Evolutionary conservation across 2,329 filamentous ascomycete genomes (phyloP).

Genomic region (Botrytis aclada): DNA sequence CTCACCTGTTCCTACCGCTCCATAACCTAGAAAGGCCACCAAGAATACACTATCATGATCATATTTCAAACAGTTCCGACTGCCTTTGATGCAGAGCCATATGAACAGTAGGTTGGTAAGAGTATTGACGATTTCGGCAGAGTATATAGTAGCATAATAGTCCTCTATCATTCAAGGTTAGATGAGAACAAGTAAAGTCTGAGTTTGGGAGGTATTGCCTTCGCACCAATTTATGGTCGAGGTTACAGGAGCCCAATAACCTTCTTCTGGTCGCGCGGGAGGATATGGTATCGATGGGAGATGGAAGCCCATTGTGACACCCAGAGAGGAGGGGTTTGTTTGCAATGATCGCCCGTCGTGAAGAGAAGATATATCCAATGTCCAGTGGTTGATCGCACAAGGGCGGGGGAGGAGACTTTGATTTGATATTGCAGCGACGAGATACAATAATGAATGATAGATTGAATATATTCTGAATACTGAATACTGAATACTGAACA

Average conservation of each 20-base stretch:
- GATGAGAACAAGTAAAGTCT: neutral
- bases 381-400: neutral
- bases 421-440: neutral
- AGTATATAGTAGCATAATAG: slow-evolving; percentile 71
- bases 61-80: slow-evolving; percentile 68
- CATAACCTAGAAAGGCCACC: slow-evolving; percentile 52
- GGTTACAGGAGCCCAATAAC: slow-evolving; percentile 39
- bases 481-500: neutral
- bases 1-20: slow-evolving; percentile 40
- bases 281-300: slow-evolving; percentile 38
- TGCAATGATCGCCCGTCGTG: neutral
- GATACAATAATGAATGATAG: neutral
- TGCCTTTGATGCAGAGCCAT: slow-evolving; percentile 71
- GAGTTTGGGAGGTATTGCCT: slow-evolving; percentile 48
- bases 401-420: neutral
- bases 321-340: neutral
- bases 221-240: slow-evolving; percentile 67
- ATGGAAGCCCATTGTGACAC: slow-evolving; percentile 28
- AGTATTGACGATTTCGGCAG: slow-evolving; percentile 75
- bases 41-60: slow-evolving; percentile 74
- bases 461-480: neutral
- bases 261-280: slow-evolving; percentile 31
- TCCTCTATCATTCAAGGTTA: slow-evolving; percentile 49
- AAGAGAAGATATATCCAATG: neutral
- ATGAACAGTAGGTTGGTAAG: slow-evolving; percentile 81